Evolutionary conservation across 169 alveolate genomes (phyloP).

Genomic region (Plasmodium vinckei): DNA sequence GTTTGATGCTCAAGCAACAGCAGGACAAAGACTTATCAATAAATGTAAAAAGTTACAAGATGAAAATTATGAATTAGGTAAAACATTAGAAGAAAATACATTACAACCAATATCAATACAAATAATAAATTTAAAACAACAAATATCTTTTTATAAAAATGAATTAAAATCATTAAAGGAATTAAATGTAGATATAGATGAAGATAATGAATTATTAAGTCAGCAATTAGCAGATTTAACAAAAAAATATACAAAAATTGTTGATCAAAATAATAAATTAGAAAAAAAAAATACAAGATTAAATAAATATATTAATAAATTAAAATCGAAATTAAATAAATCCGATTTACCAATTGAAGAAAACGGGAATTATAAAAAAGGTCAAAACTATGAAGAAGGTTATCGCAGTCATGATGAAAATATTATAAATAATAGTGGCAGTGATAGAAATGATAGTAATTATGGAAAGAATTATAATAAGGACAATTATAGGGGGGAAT

Average conservation of each 20-base stretch:
- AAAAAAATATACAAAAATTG: slow-evolving; percentile 54
- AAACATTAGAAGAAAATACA: slow-evolving; percentile 77
- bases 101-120: slow-evolving; percentile 73
- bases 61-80: slow-evolving; percentile 82
- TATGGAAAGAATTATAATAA: not conserved
- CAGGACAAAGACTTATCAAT: slow-evolving; percentile 82
- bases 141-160: slow-evolving; percentile 73
- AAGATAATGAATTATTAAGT: slow-evolving; percentile 79
- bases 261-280: slow-evolving; percentile 25
- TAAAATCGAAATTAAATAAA: slow-evolving; percentile 12
- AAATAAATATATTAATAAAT: slow-evolving; percentile 15
- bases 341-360: not conserved
- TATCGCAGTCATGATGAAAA: not conserved
- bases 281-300: slow-evolving; percentile 26
- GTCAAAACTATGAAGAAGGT: no score
- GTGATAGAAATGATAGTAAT: not conserved
- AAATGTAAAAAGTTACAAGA: slow-evolving; percentile 82
- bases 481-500: not conserved
- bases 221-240: slow-evolving; percentile 78
- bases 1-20: slow-evolving; percentile 80
- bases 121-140: slow-evolving; percentile 74
- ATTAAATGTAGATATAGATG: slow-evolving; percentile 80
- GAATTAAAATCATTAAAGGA: slow-evolving; percentile 80
- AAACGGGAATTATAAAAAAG: not conserved
- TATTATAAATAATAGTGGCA: not conserved